These are phyloP conservation scores for Suillus plorans DNA, from an alignment of 768 basidiomycete species.

Conservation along the genomic window DNA sequence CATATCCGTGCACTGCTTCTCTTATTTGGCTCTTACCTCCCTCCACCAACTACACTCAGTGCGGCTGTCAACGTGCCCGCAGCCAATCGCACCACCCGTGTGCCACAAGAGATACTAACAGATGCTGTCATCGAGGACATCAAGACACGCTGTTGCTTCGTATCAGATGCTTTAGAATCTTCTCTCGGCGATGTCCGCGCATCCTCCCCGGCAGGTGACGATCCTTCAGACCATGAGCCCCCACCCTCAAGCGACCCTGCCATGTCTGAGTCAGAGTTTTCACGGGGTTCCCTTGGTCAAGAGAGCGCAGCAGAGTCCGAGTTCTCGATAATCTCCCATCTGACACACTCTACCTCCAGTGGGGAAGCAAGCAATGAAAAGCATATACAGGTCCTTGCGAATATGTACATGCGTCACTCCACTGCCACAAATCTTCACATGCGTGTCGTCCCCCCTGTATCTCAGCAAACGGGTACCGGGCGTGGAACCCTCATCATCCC, in stretches of 20 bases:
- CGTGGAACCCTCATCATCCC: slow-evolving; percentile 81
- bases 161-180: slow-evolving; percentile 58
- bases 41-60: slow-evolving; percentile 72
- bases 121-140: slow-evolving; percentile 86
- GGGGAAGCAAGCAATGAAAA: slow-evolving; percentile 16
- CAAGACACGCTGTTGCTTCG: slow-evolving; percentile 88
- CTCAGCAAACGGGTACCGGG: slow-evolving; percentile 71
- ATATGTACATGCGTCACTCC: slow-evolving; percentile 73
- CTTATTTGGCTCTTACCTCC: slow-evolving; percentile 81
- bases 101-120: slow-evolving; percentile 79
- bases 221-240: slow-evolving; percentile 40
- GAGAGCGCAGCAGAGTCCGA: slow-evolving; percentile 57
- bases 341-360: slow-evolving; percentile 32
- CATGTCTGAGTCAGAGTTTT: slow-evolving; percentile 70
- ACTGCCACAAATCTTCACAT: slow-evolving; percentile 74
- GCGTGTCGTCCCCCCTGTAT: slow-evolving; percentile 62
- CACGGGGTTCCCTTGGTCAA: slow-evolving; percentile 46
- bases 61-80: slow-evolving; percentile 62
- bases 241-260: slow-evolving; percentile 53
- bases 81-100: slow-evolving; percentile 59
- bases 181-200: slow-evolving; percentile 32
- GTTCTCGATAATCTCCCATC: slow-evolving; percentile 53
- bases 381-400: slow-evolving; percentile 59
- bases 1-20: slow-evolving; percentile 82
- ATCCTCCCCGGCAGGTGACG: slow-evolving; percentile 30